phyloP scores from a whole-genome alignment of 176 grass and related monocot genomes.

The Eremochloa ophiuroides region DNA sequence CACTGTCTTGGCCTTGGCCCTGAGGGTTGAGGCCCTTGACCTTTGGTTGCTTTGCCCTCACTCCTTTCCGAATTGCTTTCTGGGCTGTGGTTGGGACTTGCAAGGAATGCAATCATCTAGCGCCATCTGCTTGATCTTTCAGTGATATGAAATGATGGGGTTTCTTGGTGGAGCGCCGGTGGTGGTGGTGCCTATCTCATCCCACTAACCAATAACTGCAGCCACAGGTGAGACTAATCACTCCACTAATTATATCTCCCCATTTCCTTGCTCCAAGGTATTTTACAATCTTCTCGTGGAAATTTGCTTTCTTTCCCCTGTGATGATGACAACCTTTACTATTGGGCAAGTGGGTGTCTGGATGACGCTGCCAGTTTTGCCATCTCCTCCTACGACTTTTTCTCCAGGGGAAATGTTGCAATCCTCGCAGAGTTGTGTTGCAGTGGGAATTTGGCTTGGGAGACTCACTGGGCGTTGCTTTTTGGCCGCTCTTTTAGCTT shows the following conservation, averaged over 20 bases:
- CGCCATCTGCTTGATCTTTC: constrained; percentile 32
- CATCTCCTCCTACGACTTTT: constrained; percentile 7
- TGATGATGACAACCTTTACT: constrained; percentile 27
- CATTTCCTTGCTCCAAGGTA: not conserved
- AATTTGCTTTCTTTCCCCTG: constrained; percentile 5
- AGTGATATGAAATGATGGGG: constrained; percentile 37
- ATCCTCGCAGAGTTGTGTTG: constrained; percentile 4
- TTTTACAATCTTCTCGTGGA: not conserved
- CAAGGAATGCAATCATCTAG: constrained; percentile 39
- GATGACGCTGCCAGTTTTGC: constrained; percentile 20
- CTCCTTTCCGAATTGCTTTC: constrained; percentile 38
- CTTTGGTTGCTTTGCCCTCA: constrained; percentile 40
- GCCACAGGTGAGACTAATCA: constrained; percentile 24
- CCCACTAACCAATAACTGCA: constrained; percentile 13
- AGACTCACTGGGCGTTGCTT: not conserved
- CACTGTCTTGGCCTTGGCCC: not conserved
- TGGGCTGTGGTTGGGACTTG: constrained; percentile 36
- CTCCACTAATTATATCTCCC: constrained; percentile 13
- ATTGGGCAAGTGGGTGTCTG: constrained; percentile 19
- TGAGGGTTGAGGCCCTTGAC: constrained; percentile 27
- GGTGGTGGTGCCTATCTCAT: constrained; percentile 24
- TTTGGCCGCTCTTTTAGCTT: constrained; percentile 25
- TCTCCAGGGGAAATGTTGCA: not conserved
- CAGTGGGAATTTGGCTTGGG: constrained; percentile 26
- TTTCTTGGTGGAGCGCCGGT: constrained; percentile 40